Base-by-base conservation (phyloP, 2,329 filamentous ascomycete species). In the Phialemoniopsis sp. region DNA sequence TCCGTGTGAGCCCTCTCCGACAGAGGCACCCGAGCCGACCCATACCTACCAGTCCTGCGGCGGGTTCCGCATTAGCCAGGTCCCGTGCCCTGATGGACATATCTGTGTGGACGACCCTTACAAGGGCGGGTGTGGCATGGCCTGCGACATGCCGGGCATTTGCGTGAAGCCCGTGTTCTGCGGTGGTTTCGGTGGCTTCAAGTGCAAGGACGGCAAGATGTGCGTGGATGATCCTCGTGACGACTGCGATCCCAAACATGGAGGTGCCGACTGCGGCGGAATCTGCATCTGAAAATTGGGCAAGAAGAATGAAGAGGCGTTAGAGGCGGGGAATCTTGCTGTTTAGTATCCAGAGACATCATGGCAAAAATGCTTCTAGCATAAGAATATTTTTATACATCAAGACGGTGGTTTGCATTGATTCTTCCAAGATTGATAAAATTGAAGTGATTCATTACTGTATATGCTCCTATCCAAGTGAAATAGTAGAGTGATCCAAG, bases 201-300 rank as follows among this genome's bases (percentile, higher is more conserved):
- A 3, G 3, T 70, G 67, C 43, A 41, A 50, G 6, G 32, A 40
- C 10, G 57, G 54, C 2, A 52, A 59, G 52, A 50, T 52, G 9
- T 72, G 68, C 41, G 47, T 62, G 28, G 67, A 71, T 52, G 61
- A 69, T 44, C 62, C 64, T 5, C 48, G 57, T 10, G 67, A 71
- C 45, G 52, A 57, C 12, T 72, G 67, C 43, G 58, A 64, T 48
- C 56, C 59, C 2, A 15, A 44, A 17, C 50, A 54, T 2, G 65
- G 66, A 0, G 65, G 64, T 0, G 54, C 56, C 3, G 67, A 72
- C 46, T 72, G 67, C 42, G 57, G 52, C 5, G 67, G 67, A 1
- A 46, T 70, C 26, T 72, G 68, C 36, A 48, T 60, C 9, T 44
- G 32, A 39, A 28, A 12, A 3, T 14, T 10, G 5, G 10, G 5